Percentiles rank a stretch among this genome's conserved stretches.
phyloP scores from a whole-genome alignment of 257 asterid species.

The Paulownia fortunei region DNA sequence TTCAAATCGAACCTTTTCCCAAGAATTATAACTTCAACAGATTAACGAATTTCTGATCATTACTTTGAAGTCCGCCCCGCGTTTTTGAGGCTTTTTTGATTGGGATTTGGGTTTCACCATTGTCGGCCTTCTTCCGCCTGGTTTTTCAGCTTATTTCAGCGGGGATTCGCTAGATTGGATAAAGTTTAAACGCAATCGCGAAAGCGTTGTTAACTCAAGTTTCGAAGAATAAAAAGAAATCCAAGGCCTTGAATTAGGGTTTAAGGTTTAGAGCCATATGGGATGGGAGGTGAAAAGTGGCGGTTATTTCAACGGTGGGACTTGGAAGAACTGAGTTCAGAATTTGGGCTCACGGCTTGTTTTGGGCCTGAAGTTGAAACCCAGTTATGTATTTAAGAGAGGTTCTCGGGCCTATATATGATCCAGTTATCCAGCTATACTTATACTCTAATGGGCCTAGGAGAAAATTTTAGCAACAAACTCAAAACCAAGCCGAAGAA shows the following conservation, averaged over 20 bases:
- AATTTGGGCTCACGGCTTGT: background rate
- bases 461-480: background rate
- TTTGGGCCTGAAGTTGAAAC: background rate
- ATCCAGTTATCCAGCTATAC: background rate
- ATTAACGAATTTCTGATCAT: constrained; percentile 20
- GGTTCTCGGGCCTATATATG: background rate
- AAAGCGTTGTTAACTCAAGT: background rate
- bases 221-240: background rate
- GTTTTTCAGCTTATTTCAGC: background rate
- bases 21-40: background rate
- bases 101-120: constrained; percentile 80
- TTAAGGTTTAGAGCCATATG: constrained; percentile 28
- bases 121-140: constrained; percentile 24
- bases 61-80: constrained; percentile 91
- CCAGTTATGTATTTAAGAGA: background rate
- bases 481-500: background rate
- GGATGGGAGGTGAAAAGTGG: constrained; percentile 6
- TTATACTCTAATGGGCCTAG: background rate
- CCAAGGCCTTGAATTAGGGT: constrained; percentile 32
- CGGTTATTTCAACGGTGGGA: constrained; percentile 32
- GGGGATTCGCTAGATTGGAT: background rate
- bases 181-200: background rate
- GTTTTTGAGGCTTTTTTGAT: constrained; percentile 66
- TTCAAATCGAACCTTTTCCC: background rate
- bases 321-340: background rate